A percentile compares a stretch with the other conserved stretches of the same genome.
phyloP scores from a whole-genome alignment of 805 yeast genomes.

The Saccharomycopsis schoenii region DNA sequence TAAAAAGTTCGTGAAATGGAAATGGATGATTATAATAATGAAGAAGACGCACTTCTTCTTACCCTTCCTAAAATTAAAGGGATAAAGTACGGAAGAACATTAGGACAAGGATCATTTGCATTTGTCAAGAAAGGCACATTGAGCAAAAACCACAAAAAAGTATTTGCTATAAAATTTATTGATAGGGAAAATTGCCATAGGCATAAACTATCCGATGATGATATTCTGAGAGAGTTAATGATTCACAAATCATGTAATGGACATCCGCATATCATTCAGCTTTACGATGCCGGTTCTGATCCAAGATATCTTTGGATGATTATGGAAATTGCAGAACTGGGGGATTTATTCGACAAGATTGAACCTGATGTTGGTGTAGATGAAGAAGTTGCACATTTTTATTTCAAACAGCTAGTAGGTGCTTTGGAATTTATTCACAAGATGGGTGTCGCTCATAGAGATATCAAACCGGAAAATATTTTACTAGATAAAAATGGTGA shows the following conservation, averaged over 20 bases:
- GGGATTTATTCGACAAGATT: slow-evolving; percentile 70
- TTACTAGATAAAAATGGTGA: slow-evolving; percentile 55
- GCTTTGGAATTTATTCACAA: slow-evolving; percentile 53
- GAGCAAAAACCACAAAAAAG: slow-evolving; percentile 27
- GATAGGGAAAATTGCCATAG: slow-evolving; percentile 31
- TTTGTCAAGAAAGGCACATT: slow-evolving; percentile 43
- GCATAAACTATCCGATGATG: slow-evolving; percentile 30
- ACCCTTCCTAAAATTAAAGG: slow-evolving; percentile 37
- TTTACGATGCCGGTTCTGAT: slow-evolving; percentile 45
- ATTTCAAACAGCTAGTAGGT: slow-evolving; percentile 52
- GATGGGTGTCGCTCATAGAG: slow-evolving; percentile 58
- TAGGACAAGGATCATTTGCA: slow-evolving; percentile 65
- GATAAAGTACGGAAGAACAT: slow-evolving; percentile 38
- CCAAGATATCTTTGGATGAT: slow-evolving; percentile 53
- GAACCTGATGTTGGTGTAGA: slow-evolving; percentile 68
- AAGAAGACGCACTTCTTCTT: not conserved
- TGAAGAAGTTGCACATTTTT: slow-evolving; percentile 55
- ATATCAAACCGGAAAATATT: slow-evolving; percentile 62
- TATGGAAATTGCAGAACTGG: slow-evolving; percentile 62
- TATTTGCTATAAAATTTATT: slow-evolving; percentile 52
- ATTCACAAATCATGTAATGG: slow-evolving; percentile 49
- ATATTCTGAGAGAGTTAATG: slow-evolving; percentile 42
- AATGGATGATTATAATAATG: not conserved
- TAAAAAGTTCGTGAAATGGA: not conserved
- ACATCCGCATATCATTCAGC: slow-evolving; percentile 51